Evolutionary conservation across 352 stramenopile genomes (phyloP), one percentile per base, ranked within the genome.

Genomic region (Phytophthora niederhauseri): DNA sequence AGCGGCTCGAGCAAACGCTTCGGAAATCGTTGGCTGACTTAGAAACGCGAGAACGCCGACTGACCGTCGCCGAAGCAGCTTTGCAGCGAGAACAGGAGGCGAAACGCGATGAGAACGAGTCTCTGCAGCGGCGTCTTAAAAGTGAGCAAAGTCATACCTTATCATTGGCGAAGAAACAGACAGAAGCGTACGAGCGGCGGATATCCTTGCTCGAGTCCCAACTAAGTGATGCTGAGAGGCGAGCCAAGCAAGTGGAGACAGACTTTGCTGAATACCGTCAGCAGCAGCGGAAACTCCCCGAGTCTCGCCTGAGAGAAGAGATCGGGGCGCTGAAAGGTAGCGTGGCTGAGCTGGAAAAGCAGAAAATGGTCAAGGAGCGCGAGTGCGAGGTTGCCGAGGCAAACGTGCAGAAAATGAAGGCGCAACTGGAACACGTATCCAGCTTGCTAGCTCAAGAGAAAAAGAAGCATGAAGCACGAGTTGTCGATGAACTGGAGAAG

Each of bases 401-500:
- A 4, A 80, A 78, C 9, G 66, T 80, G 1, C 61, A 59, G 1
- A 76, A 76, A 14, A 71, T 92, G 69, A 83, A 80, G 31, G 0
- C 56, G 3, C 88, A 95, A 57, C 45, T 94, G 3, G 83, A 95
- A 38, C 76, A 83, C 54, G 75, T 92, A 57, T 71, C 75, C 22
- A 74, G 68, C 34, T 51, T 89, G 12, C 68, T 95, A 17, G 66
- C 81, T 48, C 56, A 68, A 34, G 88, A 95, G 50, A 92, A 89
- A 31, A 89, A 88, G 49, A 91, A 90, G 55, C 80, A 91, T 26
- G 84, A 94, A 58, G 67, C 65, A 9, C 76, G 76, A 1, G 81
- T 81, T 6, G 69, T 82, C 3, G 83, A 93, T 26, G 88, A 95
- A 24, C 55, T 95, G 56, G 88, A 95, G 46, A 92, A 93, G 51